These are phyloP conservation scores for Cystobasidium tubakii DNA, from an alignment of 768 basidiomycete species.

Conservation along the genomic window DNA sequence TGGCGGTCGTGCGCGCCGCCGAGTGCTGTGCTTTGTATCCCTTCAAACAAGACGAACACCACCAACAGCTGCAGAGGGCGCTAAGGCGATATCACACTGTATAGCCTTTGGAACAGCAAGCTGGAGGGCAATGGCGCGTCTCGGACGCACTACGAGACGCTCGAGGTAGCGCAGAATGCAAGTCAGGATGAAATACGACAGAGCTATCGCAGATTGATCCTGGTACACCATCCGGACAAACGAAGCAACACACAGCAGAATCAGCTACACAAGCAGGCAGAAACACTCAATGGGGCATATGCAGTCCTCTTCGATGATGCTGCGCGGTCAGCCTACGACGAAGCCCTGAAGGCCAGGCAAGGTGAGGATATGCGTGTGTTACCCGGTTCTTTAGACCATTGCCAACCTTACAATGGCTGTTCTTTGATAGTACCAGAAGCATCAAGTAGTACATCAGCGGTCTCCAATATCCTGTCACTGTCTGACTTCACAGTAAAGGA, in stretches of 20 bases:
- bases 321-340: neutral
- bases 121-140: constrained; percentile 12
- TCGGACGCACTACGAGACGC: constrained; percentile 24
- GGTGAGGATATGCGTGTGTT: neutral
- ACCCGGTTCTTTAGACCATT: too few relatives aligned
- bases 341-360: neutral
- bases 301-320: neutral
- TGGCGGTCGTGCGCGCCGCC: too few relatives aligned
- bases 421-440: neutral
- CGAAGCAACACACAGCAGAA: neutral
- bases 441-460: neutral
- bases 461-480: constrained; percentile 10
- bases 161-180: constrained; percentile 8
- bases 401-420: too few relatives aligned
- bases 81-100: too few relatives aligned
- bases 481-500: constrained; percentile 15
- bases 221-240: constrained; percentile 31
- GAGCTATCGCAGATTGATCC: constrained; percentile 9
- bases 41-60: too few relatives aligned
- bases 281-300: constrained; percentile 26
- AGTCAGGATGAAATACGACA: constrained; percentile 15
- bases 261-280: neutral
- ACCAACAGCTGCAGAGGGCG: too few relatives aligned
- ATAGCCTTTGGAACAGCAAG: too few relatives aligned
- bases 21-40: too few relatives aligned